Evolutionary conservation across 2,329 filamentous ascomycete genomes (phyloP).

Genomic region (Fusarium musae): DNA sequence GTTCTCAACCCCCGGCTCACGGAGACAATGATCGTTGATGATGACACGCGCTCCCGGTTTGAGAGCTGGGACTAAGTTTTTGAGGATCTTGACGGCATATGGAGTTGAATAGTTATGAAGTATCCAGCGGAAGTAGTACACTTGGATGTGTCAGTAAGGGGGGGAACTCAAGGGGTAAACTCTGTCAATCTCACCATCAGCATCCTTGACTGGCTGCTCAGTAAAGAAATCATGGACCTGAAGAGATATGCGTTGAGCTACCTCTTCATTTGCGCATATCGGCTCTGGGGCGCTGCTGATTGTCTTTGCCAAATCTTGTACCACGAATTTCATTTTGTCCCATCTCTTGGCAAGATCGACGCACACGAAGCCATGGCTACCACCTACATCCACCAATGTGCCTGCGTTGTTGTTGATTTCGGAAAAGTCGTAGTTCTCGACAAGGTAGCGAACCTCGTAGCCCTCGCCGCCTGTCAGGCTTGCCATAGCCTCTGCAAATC

Average conservation of each 20-base stretch:
- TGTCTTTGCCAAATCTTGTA: constrained; percentile 64
- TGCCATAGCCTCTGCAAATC: constrained; percentile 66
- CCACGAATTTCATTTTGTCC: constrained; percentile 63
- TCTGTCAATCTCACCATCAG: constrained; percentile 56
- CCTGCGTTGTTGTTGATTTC: constrained; percentile 57
- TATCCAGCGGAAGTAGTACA: constrained; percentile 70
- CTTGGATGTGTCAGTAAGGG: constrained; percentile 40
- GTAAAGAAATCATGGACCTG: constrained; percentile 68
- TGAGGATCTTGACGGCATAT: constrained; percentile 60
- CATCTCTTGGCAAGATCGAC: constrained; percentile 64
- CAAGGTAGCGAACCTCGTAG: constrained; percentile 64
- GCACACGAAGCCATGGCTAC: constrained; percentile 67
- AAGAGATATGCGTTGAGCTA: constrained; percentile 55
- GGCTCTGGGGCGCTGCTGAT: constrained; percentile 59
- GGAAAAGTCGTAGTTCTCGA: constrained; percentile 65
- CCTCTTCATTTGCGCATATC: constrained; percentile 51
- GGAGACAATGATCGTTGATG: constrained; percentile 59
- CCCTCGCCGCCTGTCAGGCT: constrained; percentile 66
- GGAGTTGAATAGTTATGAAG: constrained; percentile 70
- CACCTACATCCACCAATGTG: constrained; percentile 68
- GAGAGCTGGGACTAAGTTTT: constrained; percentile 63
- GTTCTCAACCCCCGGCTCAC: constrained; percentile 52
- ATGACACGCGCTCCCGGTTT: constrained; percentile 63
- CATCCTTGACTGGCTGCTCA: constrained; percentile 63
- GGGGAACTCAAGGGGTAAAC: not conserved